Evolutionary conservation across 2,329 filamentous ascomycete species (phyloP), one percentile per base, ranked within the genome.

Genomic region (Pseudopyricularia javanii): DNA sequence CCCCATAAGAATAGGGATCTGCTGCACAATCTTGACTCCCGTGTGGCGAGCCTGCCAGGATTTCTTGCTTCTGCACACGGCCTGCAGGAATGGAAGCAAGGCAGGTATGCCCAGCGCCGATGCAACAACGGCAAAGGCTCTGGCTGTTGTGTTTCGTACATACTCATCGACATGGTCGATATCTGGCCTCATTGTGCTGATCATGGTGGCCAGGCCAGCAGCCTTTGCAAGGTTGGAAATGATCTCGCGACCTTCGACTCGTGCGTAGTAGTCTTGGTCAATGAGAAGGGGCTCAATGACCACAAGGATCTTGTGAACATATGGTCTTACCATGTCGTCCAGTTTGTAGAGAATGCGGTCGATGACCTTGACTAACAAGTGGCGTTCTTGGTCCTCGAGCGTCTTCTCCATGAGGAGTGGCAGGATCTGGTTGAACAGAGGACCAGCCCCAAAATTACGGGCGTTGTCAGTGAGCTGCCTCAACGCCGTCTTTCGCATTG

Each of bases 281-380:
- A 98, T 98, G 59, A 98, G 86, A 50, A 98, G 76, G n/a, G 93
- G 93, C 68, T 98, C 94, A 61, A 98, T 98, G 64, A 98, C 93
- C 52, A 98, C 93, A 54, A 98, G 71, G 57, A 98, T 98, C 74
- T 97, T 97, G 74, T 98, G 94, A 15, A 95, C 91, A 58, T 91
- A 98, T 22, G 93, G 93, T 40, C 93, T 83, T 52, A 98, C 93
- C 58, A 97, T 78, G 62, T 98, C 93, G 65, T 97, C 93, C 24
- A 98, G 82, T 73, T 98, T 98, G 79, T 97, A 98, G 7, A 98
- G 80, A 55, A 98, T 91, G 70, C 93, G 86, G 66, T 98, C 94
- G 63, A 98, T 97, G 62, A 98, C 94, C 73, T 98, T 98, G 73
- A 98, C 94, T 28, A 98, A 80, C 68, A 98, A 75, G 78, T 98